Conservation (phyloP, 1,139 yeast genomes). For the Geotrichum fermentans region DNA sequence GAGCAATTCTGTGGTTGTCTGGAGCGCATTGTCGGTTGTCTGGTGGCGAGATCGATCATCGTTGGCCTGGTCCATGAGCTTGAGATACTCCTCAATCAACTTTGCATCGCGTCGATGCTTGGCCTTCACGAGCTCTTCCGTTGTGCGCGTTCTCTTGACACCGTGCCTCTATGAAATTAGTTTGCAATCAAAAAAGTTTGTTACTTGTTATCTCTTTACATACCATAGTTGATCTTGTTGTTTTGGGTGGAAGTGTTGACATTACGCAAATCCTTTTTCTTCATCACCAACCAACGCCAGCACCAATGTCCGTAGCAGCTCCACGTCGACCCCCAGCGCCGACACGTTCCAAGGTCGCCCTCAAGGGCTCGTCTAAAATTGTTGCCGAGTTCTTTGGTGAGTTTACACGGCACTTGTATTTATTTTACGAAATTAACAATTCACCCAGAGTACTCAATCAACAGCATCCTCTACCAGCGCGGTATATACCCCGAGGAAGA, state of each 20-base stretch:
- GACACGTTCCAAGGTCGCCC: constrained; percentile 51
- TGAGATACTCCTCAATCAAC: constrained; percentile 54
- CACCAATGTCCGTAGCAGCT: constrained; percentile 1
- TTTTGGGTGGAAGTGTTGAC: background rate
- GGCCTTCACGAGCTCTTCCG: constrained; percentile 50
- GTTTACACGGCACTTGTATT: no score
- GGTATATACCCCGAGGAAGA: constrained; percentile 90
- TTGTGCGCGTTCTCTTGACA: constrained; percentile 54
- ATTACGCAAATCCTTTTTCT: background rate
- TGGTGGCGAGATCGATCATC: background rate
- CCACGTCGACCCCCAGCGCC: constrained; percentile 29
- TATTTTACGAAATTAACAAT: no score
- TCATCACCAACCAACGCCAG: no score
- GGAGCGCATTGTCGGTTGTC: constrained; percentile 40
- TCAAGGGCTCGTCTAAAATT: constrained; percentile 71
- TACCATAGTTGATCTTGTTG: background rate
- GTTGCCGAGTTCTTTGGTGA: constrained; percentile 74
- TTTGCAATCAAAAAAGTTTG: no score
- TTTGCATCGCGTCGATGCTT: constrained; percentile 47
- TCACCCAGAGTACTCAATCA: constrained; percentile 50
- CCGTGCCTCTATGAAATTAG: constrained; percentile 58
- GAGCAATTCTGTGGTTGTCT: constrained; percentile 53
- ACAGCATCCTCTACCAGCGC: constrained; percentile 78
- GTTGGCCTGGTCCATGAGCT: constrained; percentile 42
- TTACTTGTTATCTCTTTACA: no score